These are phyloP conservation scores for Euryodendron excelsum DNA, from an alignment of 148 eudicot species.

Conservation along the genomic window DNA sequence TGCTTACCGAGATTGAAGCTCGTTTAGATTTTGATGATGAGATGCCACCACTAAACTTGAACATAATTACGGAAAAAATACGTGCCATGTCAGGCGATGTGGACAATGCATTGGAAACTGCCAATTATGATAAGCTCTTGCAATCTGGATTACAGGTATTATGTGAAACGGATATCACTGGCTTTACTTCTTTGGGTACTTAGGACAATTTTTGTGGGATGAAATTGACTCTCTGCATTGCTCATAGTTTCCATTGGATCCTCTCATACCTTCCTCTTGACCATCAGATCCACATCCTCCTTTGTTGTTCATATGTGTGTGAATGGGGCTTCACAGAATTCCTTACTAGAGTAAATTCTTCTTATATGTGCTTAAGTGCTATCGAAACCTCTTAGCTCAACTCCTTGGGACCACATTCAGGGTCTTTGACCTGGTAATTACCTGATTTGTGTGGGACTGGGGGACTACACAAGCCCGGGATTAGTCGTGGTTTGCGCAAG, in stretches of 20 bases:
- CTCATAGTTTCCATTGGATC: background rate
- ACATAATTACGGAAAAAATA: constrained; percentile 41
- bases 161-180: background rate
- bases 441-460: no score
- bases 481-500: no score
- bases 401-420: no score
- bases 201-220: background rate
- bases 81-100: constrained; percentile 61
- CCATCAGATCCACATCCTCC: background rate
- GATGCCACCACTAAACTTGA: constrained; percentile 80
- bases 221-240: background rate
- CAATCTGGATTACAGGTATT: constrained; percentile 90
- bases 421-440: no score
- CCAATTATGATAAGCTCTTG: constrained; percentile 89
- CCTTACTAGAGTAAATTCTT: background rate
- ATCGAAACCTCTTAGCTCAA: no score
- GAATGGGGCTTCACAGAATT: background rate
- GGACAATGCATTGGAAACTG: constrained; percentile 72
- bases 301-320: background rate
- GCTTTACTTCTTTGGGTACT: background rate
- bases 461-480: no score
- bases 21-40: constrained; percentile 99
- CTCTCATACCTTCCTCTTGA: background rate
- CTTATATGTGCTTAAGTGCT: background rate
- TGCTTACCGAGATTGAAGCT: constrained; percentile 96